A percentile compares a stretch with the other conserved stretches of the same genome.
These are phyloP conservation scores for Tulasnella calospora DNA, from an alignment of 768 basidiomycete genomes.

Conservation along the genomic window DNA sequence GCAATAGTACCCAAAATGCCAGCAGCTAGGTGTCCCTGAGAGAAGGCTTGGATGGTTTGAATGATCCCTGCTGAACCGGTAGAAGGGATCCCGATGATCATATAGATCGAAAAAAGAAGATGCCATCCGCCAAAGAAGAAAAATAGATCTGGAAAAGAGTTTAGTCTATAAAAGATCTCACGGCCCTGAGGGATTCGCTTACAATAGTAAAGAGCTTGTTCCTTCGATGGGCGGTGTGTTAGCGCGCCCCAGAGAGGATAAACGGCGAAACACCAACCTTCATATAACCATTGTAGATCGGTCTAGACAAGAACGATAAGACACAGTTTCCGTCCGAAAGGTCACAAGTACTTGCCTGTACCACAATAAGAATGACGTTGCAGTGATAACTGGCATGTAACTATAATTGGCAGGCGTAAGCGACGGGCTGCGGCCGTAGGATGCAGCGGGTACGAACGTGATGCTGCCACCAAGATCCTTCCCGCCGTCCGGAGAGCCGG, in stretches of 20 bases:
- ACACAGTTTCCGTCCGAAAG: neutral
- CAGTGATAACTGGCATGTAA: conserved; percentile 71
- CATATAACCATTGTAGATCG: conserved; percentile 96
- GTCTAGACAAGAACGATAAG: conserved; percentile 44
- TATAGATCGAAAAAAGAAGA: conserved; percentile 86
- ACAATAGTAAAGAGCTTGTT: conserved; percentile 93
- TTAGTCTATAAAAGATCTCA: neutral
- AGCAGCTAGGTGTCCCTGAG: conserved; percentile 64
- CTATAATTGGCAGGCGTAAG: conserved; percentile 41
- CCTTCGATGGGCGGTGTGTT: conserved; percentile 43
- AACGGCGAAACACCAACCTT: conserved; percentile 52
- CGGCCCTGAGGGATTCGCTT: conserved; percentile 34
- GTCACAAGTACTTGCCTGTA: conserved; percentile 60
- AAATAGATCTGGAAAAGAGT: conserved; percentile 67
- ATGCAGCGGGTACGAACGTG: conserved; percentile 50
- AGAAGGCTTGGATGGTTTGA: conserved; percentile 81
- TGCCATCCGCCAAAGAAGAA: conserved; percentile 97
- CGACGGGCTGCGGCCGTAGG: conserved; percentile 4
- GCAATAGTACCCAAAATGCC: conserved; percentile 77
- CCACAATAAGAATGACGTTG: conserved; percentile 87
- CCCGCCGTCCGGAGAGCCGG: conserved; percentile 69
- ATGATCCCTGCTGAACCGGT: conserved; percentile 95
- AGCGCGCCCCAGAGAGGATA: neutral
- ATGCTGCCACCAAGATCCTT: conserved; percentile 78
- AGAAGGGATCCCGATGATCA: conserved; percentile 87